Evolutionary conservation across 208 protist genomes (phyloP).

Genomic region (Leptomonas pyrrhocoris): DNA sequence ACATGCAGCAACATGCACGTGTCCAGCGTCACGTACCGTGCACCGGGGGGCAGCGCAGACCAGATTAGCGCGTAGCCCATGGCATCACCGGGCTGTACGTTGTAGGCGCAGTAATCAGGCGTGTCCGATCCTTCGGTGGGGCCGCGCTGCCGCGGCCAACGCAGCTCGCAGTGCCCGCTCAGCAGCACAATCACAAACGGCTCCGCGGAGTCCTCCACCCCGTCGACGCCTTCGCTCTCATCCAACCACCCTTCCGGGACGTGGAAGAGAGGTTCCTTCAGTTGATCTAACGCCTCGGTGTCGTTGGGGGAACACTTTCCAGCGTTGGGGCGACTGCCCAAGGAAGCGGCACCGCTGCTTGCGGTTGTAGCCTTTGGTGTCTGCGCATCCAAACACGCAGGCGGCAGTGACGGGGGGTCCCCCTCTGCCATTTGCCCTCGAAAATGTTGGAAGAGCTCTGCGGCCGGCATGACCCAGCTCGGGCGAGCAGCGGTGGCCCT

Average conservation of each 20-base stretch:
- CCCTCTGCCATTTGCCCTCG: slow-evolving; percentile 23
- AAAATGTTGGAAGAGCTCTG: slow-evolving; percentile 26
- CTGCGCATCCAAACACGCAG: not conserved
- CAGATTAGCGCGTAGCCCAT: slow-evolving; percentile 56
- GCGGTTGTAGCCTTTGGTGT: no score
- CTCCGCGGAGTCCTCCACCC: not conserved
- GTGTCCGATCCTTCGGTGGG: slow-evolving; percentile 32
- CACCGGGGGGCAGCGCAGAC: slow-evolving; percentile 49
- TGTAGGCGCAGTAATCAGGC: slow-evolving; percentile 40
- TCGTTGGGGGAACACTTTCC: not conserved
- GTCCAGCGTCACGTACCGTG: slow-evolving; percentile 59
- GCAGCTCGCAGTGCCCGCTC: slow-evolving; percentile 34
- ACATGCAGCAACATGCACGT: slow-evolving; percentile 50
- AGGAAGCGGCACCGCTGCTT: not conserved
- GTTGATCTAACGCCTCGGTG: not conserved
- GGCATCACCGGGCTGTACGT: slow-evolving; percentile 56
- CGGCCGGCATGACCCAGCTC: slow-evolving; percentile 19
- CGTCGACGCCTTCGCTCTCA: not conserved
- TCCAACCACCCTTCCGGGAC: slow-evolving; percentile 14
- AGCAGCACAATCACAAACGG: slow-evolving; percentile 45
- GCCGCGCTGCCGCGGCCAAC: slow-evolving; percentile 23
- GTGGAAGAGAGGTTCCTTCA: slow-evolving; percentile 6
- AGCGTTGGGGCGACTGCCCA: not conserved
- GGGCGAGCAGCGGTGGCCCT: not conserved
- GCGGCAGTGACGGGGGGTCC: slow-evolving; percentile 22